Conservation (phyloP, 1,139 yeast species). For the Hansenula lynferdii region DNA sequence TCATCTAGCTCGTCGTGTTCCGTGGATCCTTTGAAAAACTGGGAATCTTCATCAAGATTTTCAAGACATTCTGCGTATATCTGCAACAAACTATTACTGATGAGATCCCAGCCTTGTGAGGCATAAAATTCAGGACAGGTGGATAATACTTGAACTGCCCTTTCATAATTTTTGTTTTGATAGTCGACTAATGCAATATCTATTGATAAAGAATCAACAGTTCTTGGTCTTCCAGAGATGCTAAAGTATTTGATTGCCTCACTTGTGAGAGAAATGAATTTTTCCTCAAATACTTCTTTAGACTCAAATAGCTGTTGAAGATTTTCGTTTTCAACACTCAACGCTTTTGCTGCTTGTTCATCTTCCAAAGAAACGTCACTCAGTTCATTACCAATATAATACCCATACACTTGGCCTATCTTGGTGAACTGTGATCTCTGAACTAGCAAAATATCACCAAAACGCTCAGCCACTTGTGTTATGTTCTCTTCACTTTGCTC, state of each 20-base stretch:
- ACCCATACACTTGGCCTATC: constrained; percentile 33
- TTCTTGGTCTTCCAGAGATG: constrained; percentile 36
- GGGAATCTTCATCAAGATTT: constrained; percentile 29
- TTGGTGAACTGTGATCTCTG: constrained; percentile 40
- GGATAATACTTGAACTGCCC: constrained; percentile 59
- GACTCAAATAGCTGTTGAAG: constrained; percentile 16
- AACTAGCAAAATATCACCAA: constrained; percentile 41
- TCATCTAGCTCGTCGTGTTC: background rate
- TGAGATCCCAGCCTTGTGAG: constrained; percentile 66
- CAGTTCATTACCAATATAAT: constrained; percentile 37
- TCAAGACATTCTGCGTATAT: constrained; percentile 68
- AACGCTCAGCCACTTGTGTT: constrained; percentile 27
- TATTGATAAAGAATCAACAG: constrained; percentile 71
- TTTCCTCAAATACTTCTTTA: constrained; percentile 23
- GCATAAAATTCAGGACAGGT: constrained; percentile 66
- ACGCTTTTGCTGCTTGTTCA: background rate
- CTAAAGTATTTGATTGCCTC: constrained; percentile 26
- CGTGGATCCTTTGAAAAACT: constrained; percentile 6
- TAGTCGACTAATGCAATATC: constrained; percentile 74
- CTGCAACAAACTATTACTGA: constrained; percentile 62
- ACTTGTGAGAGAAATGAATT: constrained; percentile 25
- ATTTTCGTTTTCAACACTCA: background rate
- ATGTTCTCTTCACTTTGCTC: constrained; percentile 9
- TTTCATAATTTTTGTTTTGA: constrained; percentile 49
- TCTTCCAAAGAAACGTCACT: constrained; percentile 29